Base-by-base conservation (phyloP, 768 basidiomycete species). In the Chlorophyllum brunneum region DNA sequence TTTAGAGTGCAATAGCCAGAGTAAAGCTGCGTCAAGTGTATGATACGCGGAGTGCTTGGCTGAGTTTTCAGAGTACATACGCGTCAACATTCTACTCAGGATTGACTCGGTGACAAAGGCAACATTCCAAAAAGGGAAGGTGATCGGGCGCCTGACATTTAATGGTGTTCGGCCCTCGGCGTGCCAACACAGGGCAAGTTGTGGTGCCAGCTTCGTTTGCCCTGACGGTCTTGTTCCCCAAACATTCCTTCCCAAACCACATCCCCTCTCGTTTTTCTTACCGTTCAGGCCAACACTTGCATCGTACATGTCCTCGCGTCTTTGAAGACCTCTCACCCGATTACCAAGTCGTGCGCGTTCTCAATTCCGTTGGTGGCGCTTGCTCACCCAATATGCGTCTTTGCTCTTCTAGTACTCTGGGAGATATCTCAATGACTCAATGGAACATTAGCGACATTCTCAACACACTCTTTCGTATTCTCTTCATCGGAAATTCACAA, bases 401-500 rank as follows among this genome's bases (percentile, higher is more conserved):
- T 41, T 30, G 10, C 23, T 34, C 22, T 33, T 11, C 7, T 27
- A 51, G 49, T 9, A 31, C 7, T 15, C 16, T 16, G 23, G 20
- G 22, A 23, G 18, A 36, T 36, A 38, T 9, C 37, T 38, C 42
- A 23, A 53, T 53, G 51, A 38, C 43, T 45, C 43, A 46, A 53
- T 46, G 51, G 51, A 39, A 39, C 33, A 38, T 39, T 39, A 37
- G 37, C 36, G 24, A 29, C 26, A n/a, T 46, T 18, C 20, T 53
- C 36, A 33, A 23, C 27, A 34, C 51, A 2, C 44, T 53, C 51
- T 34, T 44, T 58, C 58, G 61, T 56, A 46, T 63, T 34, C 51
- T 74, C 39, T 51, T 72, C 33, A 58, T 70, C n/a, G 65, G 65
- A 18, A 61, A 64, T 29, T 61, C 68, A 27, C 56, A 61, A 54